phyloP scores from a whole-genome alignment of 495 filamentous ascomycete genomes.

The Penicillium egyptiacum region DNA sequence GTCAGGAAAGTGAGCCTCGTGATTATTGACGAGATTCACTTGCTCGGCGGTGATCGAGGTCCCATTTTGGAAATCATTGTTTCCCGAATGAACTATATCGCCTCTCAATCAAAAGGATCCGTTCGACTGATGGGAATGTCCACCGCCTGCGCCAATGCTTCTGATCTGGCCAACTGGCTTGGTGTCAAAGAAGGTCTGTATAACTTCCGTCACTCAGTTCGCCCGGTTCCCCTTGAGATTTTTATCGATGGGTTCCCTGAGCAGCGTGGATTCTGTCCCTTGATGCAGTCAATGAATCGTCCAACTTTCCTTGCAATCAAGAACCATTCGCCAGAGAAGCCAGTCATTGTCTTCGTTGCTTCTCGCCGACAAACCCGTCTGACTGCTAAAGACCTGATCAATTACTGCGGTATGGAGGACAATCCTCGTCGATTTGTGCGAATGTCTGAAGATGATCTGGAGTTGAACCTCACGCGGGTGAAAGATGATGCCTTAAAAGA shows the following conservation, averaged over 20 bases:
- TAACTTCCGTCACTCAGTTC: constrained; percentile 98
- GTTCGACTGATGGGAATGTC: constrained; percentile 97
- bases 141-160: constrained; percentile 94
- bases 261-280: constrained; percentile 88
- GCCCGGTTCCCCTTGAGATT: constrained; percentile 90
- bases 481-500: constrained; percentile 92
- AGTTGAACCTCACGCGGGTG: constrained; percentile 75
- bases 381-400: constrained; percentile 94
- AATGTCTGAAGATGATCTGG: constrained; percentile 93
- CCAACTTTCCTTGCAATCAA: constrained; percentile 97
- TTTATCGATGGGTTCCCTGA: constrained; percentile 98
- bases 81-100: constrained; percentile 99
- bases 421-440: constrained; percentile 88
- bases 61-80: constrained; percentile 99
- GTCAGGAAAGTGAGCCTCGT: constrained; percentile 93
- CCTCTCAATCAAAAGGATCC: constrained; percentile 78
- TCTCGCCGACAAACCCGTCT: constrained; percentile 92
- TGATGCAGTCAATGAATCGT: constrained; percentile 99
- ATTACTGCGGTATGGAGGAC: constrained; percentile 97
- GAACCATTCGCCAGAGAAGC: constrained; percentile 90
- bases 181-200: constrained; percentile 96
- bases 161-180: constrained; percentile 92
- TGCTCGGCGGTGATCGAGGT: constrained; percentile 91
- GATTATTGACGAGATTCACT: constrained; percentile 98
- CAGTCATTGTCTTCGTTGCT: constrained; percentile 97